Evolutionary conservation across 345 rosid species (phyloP).

Genomic region (Nasturtium officinale): DNA sequence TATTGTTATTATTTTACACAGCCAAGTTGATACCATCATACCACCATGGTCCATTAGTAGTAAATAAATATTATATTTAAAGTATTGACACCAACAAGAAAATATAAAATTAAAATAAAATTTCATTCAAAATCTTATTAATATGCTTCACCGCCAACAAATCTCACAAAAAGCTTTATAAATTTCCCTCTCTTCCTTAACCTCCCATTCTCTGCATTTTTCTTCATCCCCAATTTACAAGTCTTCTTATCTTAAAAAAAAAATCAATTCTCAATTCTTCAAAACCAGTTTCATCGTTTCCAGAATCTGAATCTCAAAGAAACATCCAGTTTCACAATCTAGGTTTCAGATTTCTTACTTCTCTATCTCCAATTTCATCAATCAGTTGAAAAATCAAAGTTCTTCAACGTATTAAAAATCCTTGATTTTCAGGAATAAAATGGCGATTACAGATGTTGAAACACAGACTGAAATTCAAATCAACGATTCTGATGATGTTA

Average conservation of each 20-base stretch:
- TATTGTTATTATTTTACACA: no score
- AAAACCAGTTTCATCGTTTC: not conserved
- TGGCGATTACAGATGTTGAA: constrained; percentile 51
- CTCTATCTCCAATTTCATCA: not conserved
- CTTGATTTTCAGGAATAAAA: constrained; percentile 29
- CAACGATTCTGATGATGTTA: constrained; percentile 50
- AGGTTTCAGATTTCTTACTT: not conserved
- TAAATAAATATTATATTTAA: no score
- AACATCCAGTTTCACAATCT: not conserved
- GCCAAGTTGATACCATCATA: no score
- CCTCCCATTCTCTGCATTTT: constrained; percentile 6
- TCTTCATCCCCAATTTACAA: not conserved
- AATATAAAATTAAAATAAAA: no score
- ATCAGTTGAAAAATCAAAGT: not conserved
- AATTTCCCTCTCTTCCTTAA: constrained; percentile 14
- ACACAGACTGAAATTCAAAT: constrained; percentile 44
- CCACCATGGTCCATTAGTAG: no score
- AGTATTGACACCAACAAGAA: no score
- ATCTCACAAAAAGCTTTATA: constrained; percentile 4
- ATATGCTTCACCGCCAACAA: constrained; percentile 11
- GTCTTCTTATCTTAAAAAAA: not conserved
- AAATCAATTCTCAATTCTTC: not conserved
- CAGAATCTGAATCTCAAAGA: not conserved
- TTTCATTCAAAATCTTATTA: not conserved
- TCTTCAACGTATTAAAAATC: not conserved